Percentiles rank a stretch among this genome's conserved stretches.
Conservation (phyloP, 1,284 basidiomycete genomes). For the Inonotus hispidus region DNA sequence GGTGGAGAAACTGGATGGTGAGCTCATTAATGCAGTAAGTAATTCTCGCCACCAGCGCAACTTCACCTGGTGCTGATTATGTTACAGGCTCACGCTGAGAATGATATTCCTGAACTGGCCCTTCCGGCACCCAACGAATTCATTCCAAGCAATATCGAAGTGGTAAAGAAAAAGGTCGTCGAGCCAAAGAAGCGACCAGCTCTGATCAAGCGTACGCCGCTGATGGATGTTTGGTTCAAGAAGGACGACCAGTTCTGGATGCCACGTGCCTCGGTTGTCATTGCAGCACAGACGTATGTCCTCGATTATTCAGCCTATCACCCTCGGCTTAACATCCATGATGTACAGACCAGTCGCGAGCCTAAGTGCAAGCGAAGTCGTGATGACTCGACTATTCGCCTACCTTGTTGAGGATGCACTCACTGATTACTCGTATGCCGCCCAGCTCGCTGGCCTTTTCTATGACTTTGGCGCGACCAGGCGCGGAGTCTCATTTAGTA, state of each 20-base stretch:
- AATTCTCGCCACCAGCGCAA: neutral
- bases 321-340: neutral
- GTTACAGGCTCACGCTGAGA: conserved; percentile 52
- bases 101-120: conserved; percentile 61
- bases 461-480: conserved; percentile 69
- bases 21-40: conserved; percentile 57
- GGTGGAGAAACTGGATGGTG: conserved; percentile 61
- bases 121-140: conserved; percentile 86
- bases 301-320: neutral
- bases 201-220: conserved; percentile 66
- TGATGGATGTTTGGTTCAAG: conserved; percentile 88
- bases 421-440: conserved; percentile 90
- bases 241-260: conserved; percentile 95
- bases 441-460: conserved; percentile 83
- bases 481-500: conserved; percentile 64
- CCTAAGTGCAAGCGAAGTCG: conserved; percentile 47
- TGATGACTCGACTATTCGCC: conserved; percentile 73
- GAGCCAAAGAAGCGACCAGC: conserved; percentile 73
- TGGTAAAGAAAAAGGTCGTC: conserved; percentile 63
- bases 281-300: conserved; percentile 65
- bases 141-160: conserved; percentile 82
- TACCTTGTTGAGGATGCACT: conserved; percentile 87
- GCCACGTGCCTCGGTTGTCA: conserved; percentile 73
- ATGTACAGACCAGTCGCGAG: conserved; percentile 25
- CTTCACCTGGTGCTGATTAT: conserved; percentile 5